Evolutionary conservation across 2,329 filamentous ascomycete species (phyloP).

Genomic region (Exophiala aquamarina): DNA sequence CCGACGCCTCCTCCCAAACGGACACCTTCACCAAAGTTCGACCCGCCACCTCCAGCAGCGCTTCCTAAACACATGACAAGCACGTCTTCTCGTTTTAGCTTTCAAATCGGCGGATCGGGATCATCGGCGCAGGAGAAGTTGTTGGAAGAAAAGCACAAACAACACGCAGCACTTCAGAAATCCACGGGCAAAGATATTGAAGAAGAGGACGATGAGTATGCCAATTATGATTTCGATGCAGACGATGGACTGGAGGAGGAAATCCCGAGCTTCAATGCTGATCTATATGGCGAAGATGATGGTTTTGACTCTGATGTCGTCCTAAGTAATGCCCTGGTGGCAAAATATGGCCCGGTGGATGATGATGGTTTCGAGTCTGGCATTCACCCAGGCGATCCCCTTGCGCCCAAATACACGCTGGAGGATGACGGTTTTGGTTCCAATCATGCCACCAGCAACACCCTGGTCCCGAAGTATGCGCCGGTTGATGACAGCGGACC

Average conservation of each 20-base stretch:
- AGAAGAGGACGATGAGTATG: constrained; percentile 37
- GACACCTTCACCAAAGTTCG: constrained; percentile 25
- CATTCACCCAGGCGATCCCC: constrained; percentile 9
- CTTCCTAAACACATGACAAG: constrained; percentile 52
- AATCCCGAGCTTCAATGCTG: constrained; percentile 50
- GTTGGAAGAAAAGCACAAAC: constrained; percentile 63
- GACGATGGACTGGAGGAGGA: constrained; percentile 47
- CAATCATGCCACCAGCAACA: not conserved
- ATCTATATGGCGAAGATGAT: constrained; percentile 41
- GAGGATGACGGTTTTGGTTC: constrained; percentile 34
- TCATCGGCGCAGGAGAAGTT: constrained; percentile 61
- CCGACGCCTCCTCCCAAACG: constrained; percentile 25
- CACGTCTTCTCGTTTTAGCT: constrained; percentile 64
- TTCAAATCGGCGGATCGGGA: constrained; percentile 60
- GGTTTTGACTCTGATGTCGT: constrained; percentile 31
- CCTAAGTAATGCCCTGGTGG: constrained; percentile 13
- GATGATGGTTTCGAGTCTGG: constrained; percentile 33
- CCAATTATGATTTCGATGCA: constrained; percentile 43
- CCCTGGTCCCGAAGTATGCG: not conserved
- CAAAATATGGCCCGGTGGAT: constrained; percentile 22
- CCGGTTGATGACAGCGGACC: too few relatives aligned
- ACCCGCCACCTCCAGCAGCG: constrained; percentile 28
- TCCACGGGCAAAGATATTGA: constrained; percentile 31
- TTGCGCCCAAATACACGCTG: constrained; percentile 13
- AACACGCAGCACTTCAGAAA: constrained; percentile 48